Conservation (phyloP, 1,139 yeast species). For the Sugiyamaella grinbergsii region DNA sequence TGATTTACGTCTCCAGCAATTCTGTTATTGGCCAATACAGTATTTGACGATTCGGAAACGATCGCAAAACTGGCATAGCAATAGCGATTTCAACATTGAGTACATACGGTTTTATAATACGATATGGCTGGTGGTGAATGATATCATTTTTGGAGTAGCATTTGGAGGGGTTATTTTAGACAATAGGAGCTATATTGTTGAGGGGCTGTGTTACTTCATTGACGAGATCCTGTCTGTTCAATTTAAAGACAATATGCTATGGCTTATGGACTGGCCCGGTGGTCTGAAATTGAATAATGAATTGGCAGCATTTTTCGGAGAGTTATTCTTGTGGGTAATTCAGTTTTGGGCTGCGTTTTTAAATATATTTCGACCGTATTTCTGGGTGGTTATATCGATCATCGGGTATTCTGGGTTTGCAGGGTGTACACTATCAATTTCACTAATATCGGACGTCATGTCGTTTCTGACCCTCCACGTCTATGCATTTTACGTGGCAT, state of each 20-base stretch:
- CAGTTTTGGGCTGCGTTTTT: slow-evolving; percentile 57
- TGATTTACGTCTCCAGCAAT: slow-evolving; percentile 74
- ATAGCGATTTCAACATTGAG: slow-evolving; percentile 51
- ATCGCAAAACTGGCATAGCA: slow-evolving; percentile 42
- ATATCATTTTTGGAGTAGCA: slow-evolving; percentile 71
- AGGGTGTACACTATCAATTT: slow-evolving; percentile 67
- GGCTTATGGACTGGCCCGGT: slow-evolving; percentile 91
- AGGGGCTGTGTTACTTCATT: slow-evolving; percentile 38
- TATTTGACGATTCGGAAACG: slow-evolving; percentile 56
- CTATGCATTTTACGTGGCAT: slow-evolving; percentile 72
- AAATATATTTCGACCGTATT: slow-evolving; percentile 39
- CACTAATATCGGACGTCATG: slow-evolving; percentile 64
- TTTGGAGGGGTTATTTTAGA: slow-evolving; percentile 54
- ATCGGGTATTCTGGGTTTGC: slow-evolving; percentile 52
- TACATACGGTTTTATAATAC: slow-evolving; percentile 88
- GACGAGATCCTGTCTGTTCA: slow-evolving; percentile 46
- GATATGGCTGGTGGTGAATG: slow-evolving; percentile 84
- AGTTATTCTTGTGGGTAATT: slow-evolving; percentile 81
- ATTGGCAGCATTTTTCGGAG: slow-evolving; percentile 83
- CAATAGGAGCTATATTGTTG: slow-evolving; percentile 46
- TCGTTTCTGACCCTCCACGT: slow-evolving; percentile 70
- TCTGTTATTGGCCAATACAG: slow-evolving; percentile 80
- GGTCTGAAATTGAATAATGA: slow-evolving; percentile 92
- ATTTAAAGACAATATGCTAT: slow-evolving; percentile 55
- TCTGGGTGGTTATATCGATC: slow-evolving; percentile 39